Evolutionary conservation across 2,329 filamentous ascomycete genomes (phyloP).

Genomic region (Cladorrhinum sp.): DNA sequence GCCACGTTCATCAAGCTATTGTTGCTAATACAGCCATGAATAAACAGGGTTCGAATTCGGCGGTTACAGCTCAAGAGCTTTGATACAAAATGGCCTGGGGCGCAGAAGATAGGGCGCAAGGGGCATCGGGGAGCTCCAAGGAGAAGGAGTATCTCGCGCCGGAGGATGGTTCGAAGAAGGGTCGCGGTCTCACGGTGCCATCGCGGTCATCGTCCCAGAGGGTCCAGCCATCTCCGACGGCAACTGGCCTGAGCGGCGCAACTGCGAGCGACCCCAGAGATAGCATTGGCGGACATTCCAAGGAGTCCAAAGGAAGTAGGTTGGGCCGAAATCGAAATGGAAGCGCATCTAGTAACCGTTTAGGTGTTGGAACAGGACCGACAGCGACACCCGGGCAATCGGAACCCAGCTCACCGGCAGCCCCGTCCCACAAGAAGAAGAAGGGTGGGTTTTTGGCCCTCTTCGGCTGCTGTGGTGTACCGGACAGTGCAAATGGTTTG

Average conservation of each 20-base stretch:
- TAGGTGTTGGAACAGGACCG: slow-evolving; percentile 52
- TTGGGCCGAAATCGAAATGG: slow-evolving; percentile 61
- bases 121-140: slow-evolving; percentile 40
- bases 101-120: slow-evolving; percentile 35
- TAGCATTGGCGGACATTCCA: slow-evolving; percentile 62
- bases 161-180: slow-evolving; percentile 49
- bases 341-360: slow-evolving; percentile 64
- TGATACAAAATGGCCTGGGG: slow-evolving; percentile 31
- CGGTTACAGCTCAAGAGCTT: background rate
- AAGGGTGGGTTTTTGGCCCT: slow-evolving; percentile 55
- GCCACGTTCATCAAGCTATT: background rate
- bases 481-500: slow-evolving; percentile 55
- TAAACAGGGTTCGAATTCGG: slow-evolving; percentile 6
- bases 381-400: slow-evolving; percentile 48
- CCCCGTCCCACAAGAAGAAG: slow-evolving; percentile 52
- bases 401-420: slow-evolving; percentile 50
- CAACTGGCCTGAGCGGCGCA: slow-evolving; percentile 58
- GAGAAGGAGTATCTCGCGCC: slow-evolving; percentile 41
- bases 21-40: slow-evolving; percentile 4
- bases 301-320: slow-evolving; percentile 63
- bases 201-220: slow-evolving; percentile 62
- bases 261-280: slow-evolving; percentile 58
- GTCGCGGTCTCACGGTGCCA: slow-evolving; percentile 53
- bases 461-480: slow-evolving; percentile 64
- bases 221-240: slow-evolving; percentile 57